phyloP scores from a whole-genome alignment of 2,329 filamentous ascomycete genomes.

The Diaporthe vaccinii region DNA sequence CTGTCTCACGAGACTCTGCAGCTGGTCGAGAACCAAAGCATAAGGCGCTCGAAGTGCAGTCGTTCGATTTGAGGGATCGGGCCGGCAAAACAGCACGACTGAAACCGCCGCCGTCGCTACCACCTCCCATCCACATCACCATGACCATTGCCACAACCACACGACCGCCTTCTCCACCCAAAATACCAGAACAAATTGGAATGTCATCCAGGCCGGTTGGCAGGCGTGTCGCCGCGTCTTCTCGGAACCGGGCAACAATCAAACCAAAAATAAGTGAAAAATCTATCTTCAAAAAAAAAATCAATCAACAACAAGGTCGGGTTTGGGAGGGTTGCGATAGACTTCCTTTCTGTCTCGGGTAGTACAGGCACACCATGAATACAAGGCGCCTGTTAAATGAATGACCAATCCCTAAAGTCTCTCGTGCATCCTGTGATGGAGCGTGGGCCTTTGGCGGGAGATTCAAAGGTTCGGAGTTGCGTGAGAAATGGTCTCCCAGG shows the following conservation, averaged over 20 bases:
- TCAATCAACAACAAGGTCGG: constrained; percentile 15
- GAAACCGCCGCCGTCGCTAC: neutral
- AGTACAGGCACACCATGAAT: constrained; percentile 22
- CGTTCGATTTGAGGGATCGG: neutral
- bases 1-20: neutral
- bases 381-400: constrained; percentile 20
- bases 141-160: neutral
- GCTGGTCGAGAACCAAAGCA: neutral
- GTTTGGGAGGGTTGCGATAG: constrained; percentile 16
- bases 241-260: neutral
- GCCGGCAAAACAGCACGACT: constrained; percentile 25
- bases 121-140: neutral
- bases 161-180: neutral
- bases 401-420: neutral
- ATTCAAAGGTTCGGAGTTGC: neutral
- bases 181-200: neutral
- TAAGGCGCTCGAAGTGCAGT: neutral
- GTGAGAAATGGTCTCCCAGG: neutral
- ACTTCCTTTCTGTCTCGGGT: constrained; percentile 21
- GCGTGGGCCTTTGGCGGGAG: neutral
- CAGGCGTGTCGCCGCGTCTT: too few relatives aligned
- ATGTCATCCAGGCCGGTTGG: neutral
- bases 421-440: constrained; percentile 31
- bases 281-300: neutral
- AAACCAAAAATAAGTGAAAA: neutral